Conservation (phyloP, 805 yeast genomes). For the Pichia exigua region DNA sequence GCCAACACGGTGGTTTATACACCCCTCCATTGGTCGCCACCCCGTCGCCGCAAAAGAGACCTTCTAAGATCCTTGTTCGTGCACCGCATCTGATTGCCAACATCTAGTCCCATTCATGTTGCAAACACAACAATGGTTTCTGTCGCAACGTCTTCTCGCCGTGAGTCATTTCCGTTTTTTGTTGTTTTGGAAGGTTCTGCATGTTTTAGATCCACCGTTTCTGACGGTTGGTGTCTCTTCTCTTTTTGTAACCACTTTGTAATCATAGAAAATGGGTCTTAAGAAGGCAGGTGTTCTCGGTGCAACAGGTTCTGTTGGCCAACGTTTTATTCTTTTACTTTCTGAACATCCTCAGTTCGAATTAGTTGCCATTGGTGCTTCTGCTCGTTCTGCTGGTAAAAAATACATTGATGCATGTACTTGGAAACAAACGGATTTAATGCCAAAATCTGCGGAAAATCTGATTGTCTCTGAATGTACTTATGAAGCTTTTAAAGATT, state of each 20-base stretch:
- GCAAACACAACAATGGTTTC: not conserved
- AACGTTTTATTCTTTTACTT: constrained; percentile 80
- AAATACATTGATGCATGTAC: constrained; percentile 74
- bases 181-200: too few species aligned
- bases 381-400: constrained; percentile 89
- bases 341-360: constrained; percentile 87
- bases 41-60: not conserved
- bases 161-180: too few species aligned
- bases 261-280: constrained; percentile 11
- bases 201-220: too few species aligned
- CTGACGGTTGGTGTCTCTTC: not conserved
- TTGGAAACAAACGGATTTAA: constrained; percentile 86
- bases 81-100: not conserved
- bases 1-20: not conserved
- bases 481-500: constrained; percentile 67
- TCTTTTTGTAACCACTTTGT: not conserved
- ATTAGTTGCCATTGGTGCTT: constrained; percentile 81
- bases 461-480: constrained; percentile 73
- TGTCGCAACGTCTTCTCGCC: not conserved
- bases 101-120: not conserved
- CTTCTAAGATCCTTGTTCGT: not conserved
- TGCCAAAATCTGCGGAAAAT: constrained; percentile 61
- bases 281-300: constrained; percentile 85
- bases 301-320: constrained; percentile 98
- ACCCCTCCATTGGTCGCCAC: not conserved